phyloP scores from a whole-genome alignment of 441 rosid genomes.

The Daphne laureola region DNA sequence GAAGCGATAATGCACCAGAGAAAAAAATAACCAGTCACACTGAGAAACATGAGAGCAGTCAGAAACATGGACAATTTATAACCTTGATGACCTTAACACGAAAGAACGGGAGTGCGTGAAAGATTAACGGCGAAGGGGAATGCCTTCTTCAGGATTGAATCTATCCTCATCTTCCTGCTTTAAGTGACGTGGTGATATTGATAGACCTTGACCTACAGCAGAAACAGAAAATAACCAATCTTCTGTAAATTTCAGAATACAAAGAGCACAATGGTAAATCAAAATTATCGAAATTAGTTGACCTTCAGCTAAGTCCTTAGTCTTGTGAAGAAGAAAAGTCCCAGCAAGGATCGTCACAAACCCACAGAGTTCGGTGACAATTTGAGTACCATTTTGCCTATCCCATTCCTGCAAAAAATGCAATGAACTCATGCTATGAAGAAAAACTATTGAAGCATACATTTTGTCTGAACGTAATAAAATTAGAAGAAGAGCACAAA shows the following conservation, averaged over 20 bases:
- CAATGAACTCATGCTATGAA: not conserved
- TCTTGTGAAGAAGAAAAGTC: conserved; percentile 50
- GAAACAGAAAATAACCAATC: not conserved
- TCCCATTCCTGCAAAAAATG: conserved; percentile 43
- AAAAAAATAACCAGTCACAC: conserved; percentile 3
- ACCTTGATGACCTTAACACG: conserved; percentile 15
- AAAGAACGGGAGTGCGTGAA: conserved; percentile 17
- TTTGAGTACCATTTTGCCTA: conserved; percentile 55
- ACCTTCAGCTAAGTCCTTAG: conserved; percentile 65
- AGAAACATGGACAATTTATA: conserved; percentile 10
- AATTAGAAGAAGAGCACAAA: too few relatives aligned
- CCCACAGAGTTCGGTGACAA: conserved; percentile 50
- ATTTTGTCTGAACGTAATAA: not conserved
- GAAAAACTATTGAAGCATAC: not conserved
- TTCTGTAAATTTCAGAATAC: not conserved
- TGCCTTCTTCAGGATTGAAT: conserved; percentile 41
- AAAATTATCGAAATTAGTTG: conserved; percentile 9
- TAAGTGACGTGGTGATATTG: conserved; percentile 29
- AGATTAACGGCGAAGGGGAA: conserved; percentile 46
- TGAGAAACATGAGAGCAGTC: not conserved
- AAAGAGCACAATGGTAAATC: conserved; percentile 4
- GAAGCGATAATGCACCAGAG: not conserved
- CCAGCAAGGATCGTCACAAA: conserved; percentile 49
- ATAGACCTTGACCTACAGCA: conserved; percentile 29
- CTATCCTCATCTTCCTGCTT: conserved; percentile 33